Percentiles rank a stretch among this genome's conserved stretches.
Conservation (phyloP, 257 asterid genomes). For the Cynanchum wilfordii region DNA sequence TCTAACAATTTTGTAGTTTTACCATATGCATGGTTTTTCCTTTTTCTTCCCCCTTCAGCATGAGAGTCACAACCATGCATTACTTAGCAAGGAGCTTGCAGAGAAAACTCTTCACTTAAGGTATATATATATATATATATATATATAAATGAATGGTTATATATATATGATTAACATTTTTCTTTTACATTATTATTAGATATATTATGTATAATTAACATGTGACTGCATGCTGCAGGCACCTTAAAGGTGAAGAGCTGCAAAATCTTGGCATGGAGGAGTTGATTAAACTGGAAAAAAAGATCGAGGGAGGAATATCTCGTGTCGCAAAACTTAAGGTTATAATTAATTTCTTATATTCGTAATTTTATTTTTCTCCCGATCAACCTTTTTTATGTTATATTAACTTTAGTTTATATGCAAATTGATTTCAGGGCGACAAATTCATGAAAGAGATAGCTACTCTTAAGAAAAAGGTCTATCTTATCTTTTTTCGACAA, state of each 20-base stretch:
- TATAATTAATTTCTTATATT: neutral
- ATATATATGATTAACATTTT: neutral
- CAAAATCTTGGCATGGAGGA: conserved; percentile 59
- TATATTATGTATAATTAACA: no score
- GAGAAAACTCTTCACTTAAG: conserved; percentile 50
- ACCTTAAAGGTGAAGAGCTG: conserved; percentile 69
- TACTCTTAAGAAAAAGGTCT: conserved; percentile 51
- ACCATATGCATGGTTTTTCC: neutral
- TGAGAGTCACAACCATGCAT: conserved; percentile 31
- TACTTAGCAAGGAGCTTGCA: conserved; percentile 34
- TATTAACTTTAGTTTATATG: neutral
- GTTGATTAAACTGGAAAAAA: conserved; percentile 59
- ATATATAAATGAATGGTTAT: no score
- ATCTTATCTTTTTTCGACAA: no score
- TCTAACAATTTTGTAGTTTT: no score
- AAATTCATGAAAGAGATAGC: conserved; percentile 44
- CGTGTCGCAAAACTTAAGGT: conserved; percentile 59
- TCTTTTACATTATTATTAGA: no score
- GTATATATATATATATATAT: conserved; percentile 23
- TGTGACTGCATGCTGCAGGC: conserved; percentile 29
- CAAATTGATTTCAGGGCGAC: conserved; percentile 39
- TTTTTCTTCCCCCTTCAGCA: conserved; percentile 9
- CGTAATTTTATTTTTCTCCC: neutral
- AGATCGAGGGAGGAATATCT: conserved; percentile 45
- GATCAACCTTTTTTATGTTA: neutral